A percentile compares a stretch with the other conserved stretches of the same genome.
Evolutionary conservation across 1,284 basidiomycete species (phyloP).

Genomic region (Vanrija sp.): DNA sequence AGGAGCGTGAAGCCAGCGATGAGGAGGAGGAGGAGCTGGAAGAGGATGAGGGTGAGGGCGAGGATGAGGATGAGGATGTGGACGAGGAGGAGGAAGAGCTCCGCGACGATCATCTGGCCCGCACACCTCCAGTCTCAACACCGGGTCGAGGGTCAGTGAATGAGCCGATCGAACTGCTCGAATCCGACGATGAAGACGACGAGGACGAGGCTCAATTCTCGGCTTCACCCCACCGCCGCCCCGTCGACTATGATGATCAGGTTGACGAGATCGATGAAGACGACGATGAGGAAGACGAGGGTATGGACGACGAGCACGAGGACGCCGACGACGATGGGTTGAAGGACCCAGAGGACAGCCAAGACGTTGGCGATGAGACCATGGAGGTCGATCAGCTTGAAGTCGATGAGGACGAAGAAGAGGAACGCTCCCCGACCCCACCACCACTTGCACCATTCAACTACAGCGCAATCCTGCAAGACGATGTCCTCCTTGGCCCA

Average conservation of each 20-base stretch:
- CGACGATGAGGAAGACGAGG: neutral
- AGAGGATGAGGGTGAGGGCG: neutral
- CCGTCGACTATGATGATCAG: conserved; percentile 5
- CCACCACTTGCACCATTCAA: neutral
- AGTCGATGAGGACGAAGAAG: neutral
- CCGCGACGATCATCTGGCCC: neutral
- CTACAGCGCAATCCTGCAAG: neutral
- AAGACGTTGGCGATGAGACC: neutral
- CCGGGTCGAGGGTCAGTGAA: neutral
- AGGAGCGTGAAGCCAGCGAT: neutral
- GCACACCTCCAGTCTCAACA: neutral
- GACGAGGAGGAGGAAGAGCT: neutral
- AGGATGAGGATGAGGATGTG: neutral
- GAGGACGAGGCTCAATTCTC: neutral
- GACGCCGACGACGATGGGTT: neutral
- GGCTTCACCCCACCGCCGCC: neutral
- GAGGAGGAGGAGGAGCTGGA: neutral
- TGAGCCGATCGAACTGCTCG: neutral
- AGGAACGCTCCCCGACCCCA: neutral
- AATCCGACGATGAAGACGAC: neutral
- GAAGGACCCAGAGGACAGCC: neutral
- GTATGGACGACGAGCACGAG: conserved; percentile 5
- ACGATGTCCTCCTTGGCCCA: neutral
- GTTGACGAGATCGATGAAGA: conserved; percentile 1
- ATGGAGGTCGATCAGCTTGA: neutral